Evolutionary conservation across 257 asterid genomes (phyloP), one percentile per base, ranked within the genome.

Genomic region (Linderniella brevidens): DNA sequence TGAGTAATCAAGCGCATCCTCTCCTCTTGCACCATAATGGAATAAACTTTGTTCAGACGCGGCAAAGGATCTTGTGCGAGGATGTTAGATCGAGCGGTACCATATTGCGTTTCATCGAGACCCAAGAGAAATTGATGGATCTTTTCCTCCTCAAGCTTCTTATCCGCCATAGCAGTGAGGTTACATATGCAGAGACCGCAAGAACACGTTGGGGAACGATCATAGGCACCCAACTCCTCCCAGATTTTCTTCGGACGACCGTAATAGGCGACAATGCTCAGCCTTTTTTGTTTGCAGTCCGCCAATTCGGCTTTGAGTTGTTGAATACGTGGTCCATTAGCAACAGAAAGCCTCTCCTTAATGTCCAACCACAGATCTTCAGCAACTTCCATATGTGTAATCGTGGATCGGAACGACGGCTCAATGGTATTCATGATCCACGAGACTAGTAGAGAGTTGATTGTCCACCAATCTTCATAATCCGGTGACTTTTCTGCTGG

Each of bases 241-340:
- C 61, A 57, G 1, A 48, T 9, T 8, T 0, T 12, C 17, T 49
- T 49, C 17, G 38, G 14, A 20, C 17, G 39, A 5, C 49, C 56
- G 13, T 57, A 57, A 4, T 46, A 46, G 50, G 13, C 35, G 11
- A 57, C 48, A 8, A 57, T 49, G 7, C 9, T 6, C 15, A 38
- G 7, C 17, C 56, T 35, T 10, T 18, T 17, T 14, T 41, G 49
- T 25, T 38, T 48, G 42, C 62, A 48, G 5, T 39, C 43, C 1
- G 38, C 36, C 37, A 48, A 5, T 9, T 48, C 49, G n/a, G 49
- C n/a, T 25, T 57, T 57, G 2, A 57, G 17, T 29, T 58, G 46
- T 19, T 58, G 63, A 19, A 58, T 50, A 4, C 51, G 20, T 10
- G 63, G 52, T n/a, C 57, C 63, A 32, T 58, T 16, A 0, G 19